Conservation (phyloP, 495 filamentous ascomycete species). For the Parathielavia appendiculata region DNA sequence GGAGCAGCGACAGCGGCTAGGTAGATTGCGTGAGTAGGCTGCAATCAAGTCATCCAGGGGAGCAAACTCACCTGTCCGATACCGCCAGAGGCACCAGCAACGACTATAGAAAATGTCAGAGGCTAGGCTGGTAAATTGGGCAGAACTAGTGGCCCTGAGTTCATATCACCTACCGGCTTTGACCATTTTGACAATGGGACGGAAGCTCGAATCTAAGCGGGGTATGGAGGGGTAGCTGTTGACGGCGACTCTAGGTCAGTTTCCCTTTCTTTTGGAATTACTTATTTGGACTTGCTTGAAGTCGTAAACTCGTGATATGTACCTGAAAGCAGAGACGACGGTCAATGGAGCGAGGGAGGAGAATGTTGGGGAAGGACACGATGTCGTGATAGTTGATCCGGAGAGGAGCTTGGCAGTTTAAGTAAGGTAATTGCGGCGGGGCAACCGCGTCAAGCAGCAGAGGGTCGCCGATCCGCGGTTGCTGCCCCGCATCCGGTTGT, state of each 20-base stretch:
- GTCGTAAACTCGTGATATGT: neutral
- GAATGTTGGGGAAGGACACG: constrained; percentile 8
- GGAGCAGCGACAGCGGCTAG: constrained; percentile 89
- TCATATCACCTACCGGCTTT: constrained; percentile 65
- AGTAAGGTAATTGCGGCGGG: constrained; percentile 1
- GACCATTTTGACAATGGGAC: constrained; percentile 60
- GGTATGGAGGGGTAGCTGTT: constrained; percentile 24
- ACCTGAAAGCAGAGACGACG: constrained; percentile 3
- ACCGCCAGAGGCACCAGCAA: constrained; percentile 94
- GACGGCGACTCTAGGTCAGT: constrained; percentile 11
- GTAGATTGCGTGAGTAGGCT: constrained; percentile 8
- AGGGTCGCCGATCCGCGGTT: constrained; percentile 9
- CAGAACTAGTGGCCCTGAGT: neutral
- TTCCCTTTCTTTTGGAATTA: neutral
- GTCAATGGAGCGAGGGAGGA: neutral
- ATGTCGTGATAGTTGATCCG: neutral
- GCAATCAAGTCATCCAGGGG: neutral
- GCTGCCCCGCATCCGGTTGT: neutral
- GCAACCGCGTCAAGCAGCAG: constrained; percentile 1
- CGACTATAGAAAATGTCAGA: constrained; percentile 55
- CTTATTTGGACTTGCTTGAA: neutral
- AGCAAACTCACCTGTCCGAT: constrained; percentile 78
- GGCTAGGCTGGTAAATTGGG: constrained; percentile 12
- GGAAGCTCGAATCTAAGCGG: constrained; percentile 13
- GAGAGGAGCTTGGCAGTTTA: constrained; percentile 7